phyloP scores from a whole-genome alignment of 2,329 filamentous ascomycete species.

The Emergomyces pasteurianus region DNA sequence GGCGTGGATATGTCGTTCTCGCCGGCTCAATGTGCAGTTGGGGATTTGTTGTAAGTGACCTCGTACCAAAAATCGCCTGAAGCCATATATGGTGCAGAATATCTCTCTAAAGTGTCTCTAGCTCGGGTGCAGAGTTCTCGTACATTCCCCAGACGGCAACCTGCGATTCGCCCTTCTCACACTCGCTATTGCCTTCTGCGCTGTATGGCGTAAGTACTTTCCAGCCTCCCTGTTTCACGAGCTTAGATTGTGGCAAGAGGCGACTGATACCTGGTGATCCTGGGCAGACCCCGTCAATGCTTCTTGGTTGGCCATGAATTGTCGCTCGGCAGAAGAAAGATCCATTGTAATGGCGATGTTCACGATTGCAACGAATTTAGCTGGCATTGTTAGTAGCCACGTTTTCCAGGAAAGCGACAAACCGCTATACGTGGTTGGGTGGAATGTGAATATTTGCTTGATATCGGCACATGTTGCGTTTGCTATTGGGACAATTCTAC shows the following conservation, averaged over 20 bases:
- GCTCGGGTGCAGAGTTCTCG: constrained; percentile 2
- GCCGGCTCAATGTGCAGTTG: constrained; percentile 5
- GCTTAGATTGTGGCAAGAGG: not conserved
- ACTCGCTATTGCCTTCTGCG: constrained; percentile 4
- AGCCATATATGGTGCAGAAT: not conserved
- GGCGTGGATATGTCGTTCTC: constrained; percentile 3
- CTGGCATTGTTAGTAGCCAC: not conserved
- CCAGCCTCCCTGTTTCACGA: not conserved
- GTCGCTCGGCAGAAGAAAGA: not conserved
- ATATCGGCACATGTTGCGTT: not conserved
- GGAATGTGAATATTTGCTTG: not conserved
- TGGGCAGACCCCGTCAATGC: not conserved
- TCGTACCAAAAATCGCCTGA: not conserved
- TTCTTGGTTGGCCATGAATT: not conserved
- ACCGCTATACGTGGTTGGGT: not conserved
- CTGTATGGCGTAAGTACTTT: constrained; percentile 4
- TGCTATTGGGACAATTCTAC: not conserved
- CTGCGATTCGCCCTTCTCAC: constrained; percentile 4
- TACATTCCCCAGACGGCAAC: not conserved
- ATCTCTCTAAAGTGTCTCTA: not conserved
- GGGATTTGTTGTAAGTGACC: constrained; percentile 4
- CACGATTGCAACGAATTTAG: not conserved
- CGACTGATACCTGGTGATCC: not conserved
- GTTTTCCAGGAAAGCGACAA: not conserved
- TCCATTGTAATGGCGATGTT: not conserved